Conservation (phyloP, 108 stramenopile genomes). For the Cyclostephanos tholiformis region DNA sequence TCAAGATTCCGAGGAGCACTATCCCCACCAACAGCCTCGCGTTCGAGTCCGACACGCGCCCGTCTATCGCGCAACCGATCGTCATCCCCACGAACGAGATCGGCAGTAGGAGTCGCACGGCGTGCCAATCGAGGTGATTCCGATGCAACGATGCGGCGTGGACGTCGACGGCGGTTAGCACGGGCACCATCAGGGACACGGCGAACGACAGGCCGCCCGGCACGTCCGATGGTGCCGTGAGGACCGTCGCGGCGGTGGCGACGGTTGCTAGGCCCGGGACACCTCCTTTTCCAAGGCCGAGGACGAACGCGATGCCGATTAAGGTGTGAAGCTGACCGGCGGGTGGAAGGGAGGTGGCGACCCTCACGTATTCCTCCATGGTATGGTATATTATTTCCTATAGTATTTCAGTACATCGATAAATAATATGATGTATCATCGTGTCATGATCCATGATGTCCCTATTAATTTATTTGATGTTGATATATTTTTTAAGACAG, state of each 20-base stretch:
- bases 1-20: conserved; percentile 47
- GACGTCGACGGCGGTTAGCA: conserved; percentile 56
- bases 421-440: not conserved
- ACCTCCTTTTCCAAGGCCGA: conserved; percentile 62
- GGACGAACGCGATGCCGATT: conserved; percentile 41
- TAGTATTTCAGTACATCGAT: not conserved
- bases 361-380: conserved; percentile 45
- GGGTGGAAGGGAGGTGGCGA: conserved; percentile 24
- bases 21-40: conserved; percentile 53
- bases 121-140: conserved; percentile 37
- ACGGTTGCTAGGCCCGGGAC: conserved; percentile 59
- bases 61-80: conserved; percentile 41
- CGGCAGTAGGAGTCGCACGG: conserved; percentile 48
- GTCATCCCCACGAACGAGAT: conserved; percentile 54
- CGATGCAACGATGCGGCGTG: conserved; percentile 50
- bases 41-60: conserved; percentile 41
- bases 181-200: conserved; percentile 58
- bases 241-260: conserved; percentile 53
- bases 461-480: too few species aligned
- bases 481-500: too few species aligned
- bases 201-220: conserved; percentile 49
- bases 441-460: too few species aligned
- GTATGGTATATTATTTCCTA: too few species aligned
- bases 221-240: conserved; percentile 46
- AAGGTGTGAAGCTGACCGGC: conserved; percentile 48